These are phyloP conservation scores for Vachellia collinsii DNA, from an alignment of 306 rosid species.

Conservation along the genomic window DNA sequence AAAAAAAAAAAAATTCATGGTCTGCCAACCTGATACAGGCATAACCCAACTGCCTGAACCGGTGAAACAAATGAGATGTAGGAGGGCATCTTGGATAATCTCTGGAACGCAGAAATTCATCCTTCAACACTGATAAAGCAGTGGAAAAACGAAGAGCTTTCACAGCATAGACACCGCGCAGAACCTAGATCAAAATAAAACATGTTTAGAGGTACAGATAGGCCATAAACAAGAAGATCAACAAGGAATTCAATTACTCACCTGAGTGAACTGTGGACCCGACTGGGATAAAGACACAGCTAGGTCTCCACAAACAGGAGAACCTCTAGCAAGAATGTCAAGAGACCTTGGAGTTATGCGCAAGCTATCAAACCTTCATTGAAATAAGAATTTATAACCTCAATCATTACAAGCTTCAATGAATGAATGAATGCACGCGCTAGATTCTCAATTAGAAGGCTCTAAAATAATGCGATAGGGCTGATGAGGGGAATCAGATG, in stretches of 20 bases:
- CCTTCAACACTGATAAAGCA: slow-evolving; percentile 88
- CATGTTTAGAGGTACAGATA: slow-evolving; percentile 42
- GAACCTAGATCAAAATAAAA: slow-evolving; percentile 61
- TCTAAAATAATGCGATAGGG: neutral
- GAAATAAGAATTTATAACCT: slow-evolving; percentile 40
- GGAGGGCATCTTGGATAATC: slow-evolving; percentile 98
- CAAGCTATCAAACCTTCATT: slow-evolving; percentile 95
- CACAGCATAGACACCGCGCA: slow-evolving; percentile 92
- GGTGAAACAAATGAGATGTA: slow-evolving; percentile 90
- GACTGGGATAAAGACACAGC: slow-evolving; percentile 98
- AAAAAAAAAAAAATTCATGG: slow-evolving; percentile 33
- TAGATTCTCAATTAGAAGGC: neutral
- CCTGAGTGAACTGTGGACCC: slow-evolving; percentile 99
- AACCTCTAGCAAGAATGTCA: slow-evolving; percentile 92
- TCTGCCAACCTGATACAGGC: slow-evolving; percentile 85
- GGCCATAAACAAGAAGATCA: slow-evolving; percentile 31
- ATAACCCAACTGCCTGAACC: slow-evolving; percentile 91
- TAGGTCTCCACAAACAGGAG: slow-evolving; percentile 99
- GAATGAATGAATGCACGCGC: neutral
- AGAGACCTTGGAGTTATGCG: slow-evolving; percentile 96
- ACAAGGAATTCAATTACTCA: slow-evolving; percentile 41
- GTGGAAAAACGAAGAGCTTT: slow-evolving; percentile 86
- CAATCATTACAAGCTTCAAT: slow-evolving; percentile 30
- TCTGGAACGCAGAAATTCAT: slow-evolving; percentile 94
- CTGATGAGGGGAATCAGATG: neutral